Percentiles rank a stretch among this genome's conserved stretches.
Conservation (phyloP, 2,329 filamentous ascomycete genomes). For the Scedosporium aurantiacum region DNA sequence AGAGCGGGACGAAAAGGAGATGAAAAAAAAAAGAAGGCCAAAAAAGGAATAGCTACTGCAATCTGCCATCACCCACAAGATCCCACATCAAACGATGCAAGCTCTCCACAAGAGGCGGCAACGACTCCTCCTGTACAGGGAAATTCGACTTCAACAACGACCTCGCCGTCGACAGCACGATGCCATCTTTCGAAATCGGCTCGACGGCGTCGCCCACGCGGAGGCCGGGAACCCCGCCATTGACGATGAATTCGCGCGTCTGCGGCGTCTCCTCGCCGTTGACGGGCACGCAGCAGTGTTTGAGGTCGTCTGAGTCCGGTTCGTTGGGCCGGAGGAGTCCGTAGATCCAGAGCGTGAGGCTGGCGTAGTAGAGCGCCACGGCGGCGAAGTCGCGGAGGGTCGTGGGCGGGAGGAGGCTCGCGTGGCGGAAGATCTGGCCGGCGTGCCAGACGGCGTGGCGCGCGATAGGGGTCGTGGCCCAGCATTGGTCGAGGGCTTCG, state of each 20-base stretch:
- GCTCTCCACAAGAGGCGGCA: slow-evolving; percentile 57
- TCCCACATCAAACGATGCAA: slow-evolving; percentile 52
- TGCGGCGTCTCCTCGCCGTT: slow-evolving; percentile 11
- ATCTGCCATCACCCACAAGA: slow-evolving; percentile 22
- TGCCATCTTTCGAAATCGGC: slow-evolving; percentile 43
- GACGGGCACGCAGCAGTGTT: slow-evolving; percentile 21
- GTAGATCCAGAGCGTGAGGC: slow-evolving; percentile 58
- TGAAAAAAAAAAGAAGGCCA: not conserved
- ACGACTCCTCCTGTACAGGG: slow-evolving; percentile 25
- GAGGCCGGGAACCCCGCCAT: not conserved
- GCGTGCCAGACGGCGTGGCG: slow-evolving; percentile 56
- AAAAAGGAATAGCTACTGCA: not conserved
- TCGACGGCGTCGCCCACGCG: slow-evolving; percentile 18
- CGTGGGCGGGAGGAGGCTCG: slow-evolving; percentile 39
- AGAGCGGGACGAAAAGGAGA: not conserved
- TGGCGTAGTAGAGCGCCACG: slow-evolving; percentile 57
- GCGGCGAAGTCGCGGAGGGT: slow-evolving; percentile 56
- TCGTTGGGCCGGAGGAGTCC: slow-evolving; percentile 52
- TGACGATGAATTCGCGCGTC: not conserved
- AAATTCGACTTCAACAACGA: slow-evolving; percentile 46
- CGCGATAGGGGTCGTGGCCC: slow-evolving; percentile 43
- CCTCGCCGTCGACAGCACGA: slow-evolving; percentile 46
- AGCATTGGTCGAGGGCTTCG: slow-evolving; percentile 41
- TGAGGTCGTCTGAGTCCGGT: slow-evolving; percentile 42
- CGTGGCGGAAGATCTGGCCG: slow-evolving; percentile 53